Base-by-base conservation (phyloP, 257 asterid species). In the Paulownia fortunei region DNA sequence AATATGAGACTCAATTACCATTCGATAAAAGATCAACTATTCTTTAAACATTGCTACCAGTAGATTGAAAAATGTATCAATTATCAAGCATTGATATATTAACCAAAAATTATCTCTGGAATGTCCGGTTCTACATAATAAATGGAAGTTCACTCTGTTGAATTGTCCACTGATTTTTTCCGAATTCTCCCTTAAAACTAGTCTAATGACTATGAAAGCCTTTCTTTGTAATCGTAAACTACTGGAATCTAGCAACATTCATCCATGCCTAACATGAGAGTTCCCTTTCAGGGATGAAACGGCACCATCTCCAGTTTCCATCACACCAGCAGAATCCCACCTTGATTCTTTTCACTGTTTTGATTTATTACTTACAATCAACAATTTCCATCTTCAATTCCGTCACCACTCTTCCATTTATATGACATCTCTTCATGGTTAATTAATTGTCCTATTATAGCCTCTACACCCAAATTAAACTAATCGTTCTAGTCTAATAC, bases 401-500 rank as follows among this genome's bases (percentile, higher is more conserved):
- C 41, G 32, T 15, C 46, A 62, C 37, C 37, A 44, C 49, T 64
- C 34, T 54, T 77, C 74, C 69, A 60, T 76, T 76, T 19, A 42
- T 15, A 51, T 24, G 44, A 8, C 26, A 73, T 58, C 69, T 39
- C 27, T 1, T 18, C 15, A 46, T 47, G 24, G 39, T 39, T 56
- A 60, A 24, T 42, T 34, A 12, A 47, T 21, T 55, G 3, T 5
- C 41, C 34, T 2, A 54, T 32, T 54, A 68, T 46, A 66, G 63
- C 73, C 78, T 70, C 81, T 26, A 19, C 52, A 51, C 37, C 56
- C 54, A 75, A 61, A 18, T 26, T 46, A 60, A 66, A 74, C 8
- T 66, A 60, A 54, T 19, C 44, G 27, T 15, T 15, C 32, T 8
- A 23, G 52, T 49, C 10, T 46, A 21, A 70, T 39, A 34, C 6